Conservation (phyloP, 305 asterid genomes). For the Plantago rigida region DNA sequence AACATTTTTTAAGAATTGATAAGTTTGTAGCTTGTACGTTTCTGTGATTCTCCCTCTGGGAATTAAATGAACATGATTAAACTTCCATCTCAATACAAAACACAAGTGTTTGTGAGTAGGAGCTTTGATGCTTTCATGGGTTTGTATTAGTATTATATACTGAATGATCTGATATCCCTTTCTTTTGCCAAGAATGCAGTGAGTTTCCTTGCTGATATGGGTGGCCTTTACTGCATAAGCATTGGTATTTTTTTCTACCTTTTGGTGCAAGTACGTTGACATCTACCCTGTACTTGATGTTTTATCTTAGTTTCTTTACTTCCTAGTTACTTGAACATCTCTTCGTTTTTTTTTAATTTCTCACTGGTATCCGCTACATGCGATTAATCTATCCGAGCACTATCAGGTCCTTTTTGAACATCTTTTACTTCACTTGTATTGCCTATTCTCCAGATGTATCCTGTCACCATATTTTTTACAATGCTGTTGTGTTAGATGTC, state of each 20-base stretch:
- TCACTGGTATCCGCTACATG: too few species aligned
- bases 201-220: slow-evolving; percentile 95
- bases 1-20: too few species aligned
- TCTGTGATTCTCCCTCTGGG: too few species aligned
- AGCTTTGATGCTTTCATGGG: slow-evolving; percentile 21
- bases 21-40: too few species aligned
- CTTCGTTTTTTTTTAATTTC: not conserved
- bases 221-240: slow-evolving; percentile 93
- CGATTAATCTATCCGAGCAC: too few species aligned
- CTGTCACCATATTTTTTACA: too few species aligned
- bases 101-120: slow-evolving; percentile 11
- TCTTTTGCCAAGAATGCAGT: slow-evolving; percentile 69
- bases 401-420: too few species aligned
- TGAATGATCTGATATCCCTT: slow-evolving; percentile 30
- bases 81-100: not conserved
- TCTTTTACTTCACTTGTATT: not conserved
- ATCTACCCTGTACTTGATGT: slow-evolving; percentile 8
- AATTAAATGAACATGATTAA: too few species aligned
- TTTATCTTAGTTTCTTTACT: slow-evolving; percentile 20
- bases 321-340: slow-evolving; percentile 12
- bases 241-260: slow-evolving; percentile 75
- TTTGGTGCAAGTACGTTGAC: slow-evolving; percentile 73
- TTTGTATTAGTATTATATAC: slow-evolving; percentile 12
- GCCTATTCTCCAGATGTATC: not conserved
- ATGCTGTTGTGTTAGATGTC: too few species aligned